Base-by-base conservation (phyloP, 306 rosid species). In the Vicia villosa region DNA sequence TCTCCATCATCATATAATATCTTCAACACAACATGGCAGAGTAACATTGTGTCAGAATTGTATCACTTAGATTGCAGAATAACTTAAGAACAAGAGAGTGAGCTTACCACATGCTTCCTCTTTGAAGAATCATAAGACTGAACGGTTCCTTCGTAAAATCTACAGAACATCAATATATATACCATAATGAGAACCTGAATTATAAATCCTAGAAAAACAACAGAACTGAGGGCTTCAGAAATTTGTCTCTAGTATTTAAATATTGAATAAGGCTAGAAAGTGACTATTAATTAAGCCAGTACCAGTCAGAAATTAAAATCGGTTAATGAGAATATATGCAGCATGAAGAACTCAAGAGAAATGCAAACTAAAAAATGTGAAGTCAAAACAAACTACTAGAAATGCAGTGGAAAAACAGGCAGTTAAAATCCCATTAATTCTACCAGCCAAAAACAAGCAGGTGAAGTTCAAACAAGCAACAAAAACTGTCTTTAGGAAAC, bases 71-170 rank as follows among this genome's bases (percentile, higher is more conserved):
- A 28, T 56, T 65, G 55, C 59, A 58, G 63, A 52, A 37, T 55
- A 76, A 51, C 36, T 42, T 67, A 8, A 45, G 67, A 58, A 42
- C 36, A 66, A 72, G 69, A 69, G 21, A 47, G 59, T 51, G 41
- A 84, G 65, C 95, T 74, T 84, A 94, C 99, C 91, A 81, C 92
- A 69, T 94, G 99, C 86, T 94, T 94, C 83, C 83, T 70, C 83
- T 88, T 94, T 43, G 56, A 60, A 26, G 92, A 61, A 38, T 94
- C 99, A 72, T 81, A 78, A 56, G 99, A 89, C 83, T 94, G 86
- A 67, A 94, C 80, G 2, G 86, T 86, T 70, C 99, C 99, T 82
- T 72, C 83, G 80, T 94, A 94, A 76, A 94, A 94, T 81, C 99
- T 94, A 86, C 52, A 75, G 52, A 37, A 69, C 70, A 81, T 71